Evolutionary conservation across 805 yeast genomes (phyloP), one percentile per base, ranked within the genome.

Genomic region (Candida sithepensis): DNA sequence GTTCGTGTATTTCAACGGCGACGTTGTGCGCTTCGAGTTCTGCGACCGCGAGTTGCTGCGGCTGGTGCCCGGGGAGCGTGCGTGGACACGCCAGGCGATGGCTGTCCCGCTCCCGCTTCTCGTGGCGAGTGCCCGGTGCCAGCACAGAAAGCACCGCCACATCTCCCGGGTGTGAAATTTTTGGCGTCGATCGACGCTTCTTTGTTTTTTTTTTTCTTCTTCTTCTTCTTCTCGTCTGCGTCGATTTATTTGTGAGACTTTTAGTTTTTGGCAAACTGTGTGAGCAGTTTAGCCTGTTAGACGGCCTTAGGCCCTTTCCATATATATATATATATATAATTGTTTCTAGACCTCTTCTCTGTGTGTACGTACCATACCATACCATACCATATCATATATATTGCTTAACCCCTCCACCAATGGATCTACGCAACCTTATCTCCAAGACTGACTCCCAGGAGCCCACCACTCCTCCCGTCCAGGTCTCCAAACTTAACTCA

Each of bases 401-500:
- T 24, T 24, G 28, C 34, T 14, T 7, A 14, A 10, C 16, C 14
- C 8, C 34, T 12, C 16, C 30, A 26, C 28, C n/a, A 7, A 65
- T 64, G 68, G 68, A 65, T 50, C 53, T 65, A 38, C 57, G 60
- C 33, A 64, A 61, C 34, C 46, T 65, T 18, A 63, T 64, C 28
- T 59, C 67, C 8, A 53, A 54, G 39, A 60, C 55, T 38, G 67
- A 61, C 32, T 57, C 22, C 9, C 41, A 18, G 19, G 33, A 34
- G 23, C 39, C 36, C 47, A 16, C 42, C 47, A n/a, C n/a, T n/a
- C n/a, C n/a, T n/a, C n/a, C n/a, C n/a, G 22, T 14, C 18, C 48
- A 16, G 23, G 24, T 21, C 13, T 14, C 40, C n/a, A 20, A 41
- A n/a, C 20, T 16, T 14, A 12, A 9, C n/a, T 18, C 42, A 4